These are phyloP conservation scores for Penicillium desertorum DNA, from an alignment of 495 filamentous ascomycete genomes.

Conservation along the genomic window DNA sequence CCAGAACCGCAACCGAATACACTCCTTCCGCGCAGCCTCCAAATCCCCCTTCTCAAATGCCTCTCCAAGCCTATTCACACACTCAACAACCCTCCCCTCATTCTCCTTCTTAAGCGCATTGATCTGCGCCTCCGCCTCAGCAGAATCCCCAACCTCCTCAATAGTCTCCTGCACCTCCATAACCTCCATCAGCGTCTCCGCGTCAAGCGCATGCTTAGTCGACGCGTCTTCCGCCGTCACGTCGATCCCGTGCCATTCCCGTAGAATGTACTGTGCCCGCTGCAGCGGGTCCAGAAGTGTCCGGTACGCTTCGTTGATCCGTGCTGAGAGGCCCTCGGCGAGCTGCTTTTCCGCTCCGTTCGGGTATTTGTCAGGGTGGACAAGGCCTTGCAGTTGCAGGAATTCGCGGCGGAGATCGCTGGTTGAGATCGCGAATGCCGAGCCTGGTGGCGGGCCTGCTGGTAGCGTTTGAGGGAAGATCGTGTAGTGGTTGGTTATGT, in stretches of 20 bases:
- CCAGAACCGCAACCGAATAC: constrained; percentile 85
- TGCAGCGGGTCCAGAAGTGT: constrained; percentile 73
- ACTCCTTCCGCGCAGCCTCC: constrained; percentile 64
- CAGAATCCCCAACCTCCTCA: constrained; percentile 57
- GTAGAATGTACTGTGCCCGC: constrained; percentile 82
- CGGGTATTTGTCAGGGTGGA: constrained; percentile 81
- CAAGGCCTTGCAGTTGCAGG: constrained; percentile 71
- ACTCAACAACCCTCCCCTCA: constrained; percentile 59
- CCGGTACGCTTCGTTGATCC: constrained; percentile 86
- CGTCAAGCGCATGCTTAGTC: constrained; percentile 58
- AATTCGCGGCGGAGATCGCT: constrained; percentile 74
- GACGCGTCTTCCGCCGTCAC: constrained; percentile 70
- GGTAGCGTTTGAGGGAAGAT: constrained; percentile 85
- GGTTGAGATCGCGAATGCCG: constrained; percentile 71
- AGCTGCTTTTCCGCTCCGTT: constrained; percentile 52
- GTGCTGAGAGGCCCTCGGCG: constrained; percentile 70
- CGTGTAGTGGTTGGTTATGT: constrained; percentile 68
- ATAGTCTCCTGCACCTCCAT: constrained; percentile 84
- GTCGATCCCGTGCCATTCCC: constrained; percentile 65
- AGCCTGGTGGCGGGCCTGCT: constrained; percentile 71
- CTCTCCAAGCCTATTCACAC: constrained; percentile 56
- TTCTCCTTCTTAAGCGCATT: constrained; percentile 62
- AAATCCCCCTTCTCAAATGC: constrained; percentile 69
- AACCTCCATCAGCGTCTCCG: constrained; percentile 79
- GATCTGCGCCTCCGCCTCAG: constrained; percentile 62